Conservation (phyloP, 2,329 filamentous ascomycete genomes). For the Cladosporium sp. region DNA sequence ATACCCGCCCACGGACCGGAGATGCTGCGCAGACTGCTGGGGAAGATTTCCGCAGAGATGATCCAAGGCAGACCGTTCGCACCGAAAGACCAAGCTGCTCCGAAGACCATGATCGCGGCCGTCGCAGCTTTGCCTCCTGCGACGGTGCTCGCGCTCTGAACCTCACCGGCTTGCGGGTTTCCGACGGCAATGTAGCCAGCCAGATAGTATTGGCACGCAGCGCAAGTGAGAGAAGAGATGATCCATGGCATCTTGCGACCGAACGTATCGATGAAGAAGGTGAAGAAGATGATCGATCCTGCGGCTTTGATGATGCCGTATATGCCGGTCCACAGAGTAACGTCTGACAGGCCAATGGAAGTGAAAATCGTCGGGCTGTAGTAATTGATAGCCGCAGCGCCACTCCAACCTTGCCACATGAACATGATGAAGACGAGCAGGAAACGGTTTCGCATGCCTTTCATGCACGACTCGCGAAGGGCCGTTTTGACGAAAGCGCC, state of each 20-base stretch:
- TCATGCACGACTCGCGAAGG: constrained; percentile 25
- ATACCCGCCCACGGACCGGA: constrained; percentile 34
- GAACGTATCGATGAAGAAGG: constrained; percentile 35
- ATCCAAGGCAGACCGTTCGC: constrained; percentile 42
- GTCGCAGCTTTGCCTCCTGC: constrained; percentile 37
- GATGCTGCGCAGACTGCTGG: constrained; percentile 35
- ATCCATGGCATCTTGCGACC: constrained; percentile 30
- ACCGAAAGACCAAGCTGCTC: constrained; percentile 34
- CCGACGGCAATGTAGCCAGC: constrained; percentile 34
- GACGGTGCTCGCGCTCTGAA: constrained; percentile 31
- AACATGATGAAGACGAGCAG: constrained; percentile 39
- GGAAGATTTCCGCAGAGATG: constrained; percentile 43
- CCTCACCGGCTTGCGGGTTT: constrained; percentile 27
- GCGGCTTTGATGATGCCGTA: constrained; percentile 36
- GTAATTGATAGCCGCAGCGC: constrained; percentile 36
- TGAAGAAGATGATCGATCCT: constrained; percentile 35
- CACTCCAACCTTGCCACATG: constrained; percentile 31
- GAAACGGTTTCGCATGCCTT: constrained; percentile 40
- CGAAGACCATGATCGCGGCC: constrained; percentile 40
- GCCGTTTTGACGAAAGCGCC: constrained; percentile 29
- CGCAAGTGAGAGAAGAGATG: constrained; percentile 33
- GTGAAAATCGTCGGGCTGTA: constrained; percentile 35
- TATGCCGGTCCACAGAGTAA: constrained; percentile 35
- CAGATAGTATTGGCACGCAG: constrained; percentile 36
- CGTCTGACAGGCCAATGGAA: constrained; percentile 32